Base-by-base conservation (phyloP, 2,329 filamentous ascomycete genomes). In the Cercospora citrullina region DNA sequence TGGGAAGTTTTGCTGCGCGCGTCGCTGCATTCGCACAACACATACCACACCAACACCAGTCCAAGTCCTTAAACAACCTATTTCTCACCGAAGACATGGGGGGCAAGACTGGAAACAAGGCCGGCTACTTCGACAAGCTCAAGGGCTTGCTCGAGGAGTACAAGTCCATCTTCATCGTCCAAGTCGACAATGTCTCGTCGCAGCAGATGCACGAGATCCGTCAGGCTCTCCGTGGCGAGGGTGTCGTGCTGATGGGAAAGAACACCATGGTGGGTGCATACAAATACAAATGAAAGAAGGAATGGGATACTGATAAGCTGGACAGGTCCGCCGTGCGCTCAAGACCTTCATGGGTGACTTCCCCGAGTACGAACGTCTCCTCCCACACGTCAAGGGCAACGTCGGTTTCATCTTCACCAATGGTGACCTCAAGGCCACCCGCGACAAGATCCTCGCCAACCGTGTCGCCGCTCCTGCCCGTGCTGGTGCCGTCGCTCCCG, bases 151-250 rank as follows among this genome's bases (percentile, higher is more conserved):
- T 99, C 83, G 92, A 98, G 87, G 90, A 93, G 83, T 98, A 96
- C 91, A 89, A 89, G 84, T 94, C 91, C 81, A 91, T 98, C 87
- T 98, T 99, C 92, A 94, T 99, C 84, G 77, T 79, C 73, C 74
- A 75, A 68, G 77, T 78, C 74, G 92, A 98, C 93, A 99, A 98
- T 99, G 95, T 99, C 90, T 93, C 91, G 84, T 99, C 95, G 78
- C 95, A 99, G 90, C 96, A 99, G 90, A 99, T 99, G 96, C 95
- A 99, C 92, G 95, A 99, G 90, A 98, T 99, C 84, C 92, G 95
- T 83, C 86, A 90, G 80, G 85, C 92, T 79, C 91, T 99, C 83
- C 94, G 95, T 83, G 91, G 90, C 72, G 86, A 96, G 84, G 94
- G 89, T 85, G 91, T 98, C 78, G 94, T 99, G 78, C 88, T 99